A percentile compares a stretch with the other conserved stretches of the same genome.
These are phyloP conservation scores for Murraya koenigii DNA, from an alignment of 345 rosid genomes.

Conservation along the genomic window DNA sequence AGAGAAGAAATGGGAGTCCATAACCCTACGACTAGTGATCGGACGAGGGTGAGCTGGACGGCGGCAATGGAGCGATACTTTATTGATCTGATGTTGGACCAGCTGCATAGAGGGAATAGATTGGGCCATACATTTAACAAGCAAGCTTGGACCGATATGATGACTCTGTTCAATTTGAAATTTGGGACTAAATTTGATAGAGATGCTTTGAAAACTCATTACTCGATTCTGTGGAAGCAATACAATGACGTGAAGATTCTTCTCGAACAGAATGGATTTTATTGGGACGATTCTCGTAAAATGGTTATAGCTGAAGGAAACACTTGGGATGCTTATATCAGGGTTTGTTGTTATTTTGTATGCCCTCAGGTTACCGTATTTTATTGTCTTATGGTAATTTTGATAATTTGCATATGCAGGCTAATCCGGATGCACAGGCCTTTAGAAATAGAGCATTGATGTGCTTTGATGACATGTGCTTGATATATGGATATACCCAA, in stretches of 20 bases:
- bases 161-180: slow-evolving; percentile 29
- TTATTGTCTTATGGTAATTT: background rate
- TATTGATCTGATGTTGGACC: slow-evolving; percentile 41
- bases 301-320: slow-evolving; percentile 35
- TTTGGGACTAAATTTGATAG: slow-evolving; percentile 32
- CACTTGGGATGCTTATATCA: slow-evolving; percentile 32
- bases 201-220: slow-evolving; percentile 35
- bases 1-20: slow-evolving; percentile 29
- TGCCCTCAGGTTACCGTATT: background rate
- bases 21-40: slow-evolving; percentile 19
- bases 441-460: slow-evolving; percentile 35
- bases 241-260: slow-evolving; percentile 46
- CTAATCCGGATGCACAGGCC: slow-evolving; percentile 39
- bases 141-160: slow-evolving; percentile 43
- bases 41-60: slow-evolving; percentile 26
- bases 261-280: slow-evolving; percentile 42
- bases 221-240: slow-evolving; percentile 39
- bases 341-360: slow-evolving; percentile 14
- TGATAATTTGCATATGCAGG: slow-evolving; percentile 29
- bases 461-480: slow-evolving; percentile 46
- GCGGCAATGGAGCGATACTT: slow-evolving; percentile 29
- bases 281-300: slow-evolving; percentile 36
- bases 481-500: slow-evolving; percentile 45
- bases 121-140: slow-evolving; percentile 42
- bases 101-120: slow-evolving; percentile 37